Conservation (phyloP, 768 basidiomycete species). For the Auricularia sp. region DNA sequence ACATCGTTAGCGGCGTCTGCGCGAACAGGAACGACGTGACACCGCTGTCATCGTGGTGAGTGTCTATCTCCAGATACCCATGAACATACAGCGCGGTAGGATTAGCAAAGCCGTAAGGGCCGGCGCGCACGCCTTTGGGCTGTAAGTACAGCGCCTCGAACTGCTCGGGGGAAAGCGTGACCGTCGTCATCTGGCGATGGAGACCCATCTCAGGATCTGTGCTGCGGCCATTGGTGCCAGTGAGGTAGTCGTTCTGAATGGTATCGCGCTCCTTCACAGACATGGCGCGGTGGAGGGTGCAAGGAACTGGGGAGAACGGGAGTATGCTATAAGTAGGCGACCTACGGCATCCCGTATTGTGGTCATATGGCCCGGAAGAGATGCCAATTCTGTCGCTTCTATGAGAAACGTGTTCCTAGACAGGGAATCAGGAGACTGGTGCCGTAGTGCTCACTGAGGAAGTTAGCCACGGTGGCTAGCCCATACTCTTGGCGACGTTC, state of each 20-base stretch:
- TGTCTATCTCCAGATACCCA: not conserved
- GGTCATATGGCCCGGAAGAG: too few relatives aligned
- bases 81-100: conserved; percentile 7
- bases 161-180: conserved; percentile 9
- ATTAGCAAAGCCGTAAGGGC: conserved; percentile 5
- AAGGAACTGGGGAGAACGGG: not conserved
- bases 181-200: conserved; percentile 5
- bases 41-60: not conserved
- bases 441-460: too few relatives aligned
- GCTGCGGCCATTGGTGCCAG: not conserved
- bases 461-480: too few relatives aligned
- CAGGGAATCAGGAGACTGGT: too few relatives aligned
- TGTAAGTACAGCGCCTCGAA: conserved; percentile 11
- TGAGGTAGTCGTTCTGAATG: not conserved
- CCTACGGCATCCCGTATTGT: not conserved
- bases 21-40: conserved; percentile 6
- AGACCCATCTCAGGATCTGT: not conserved
- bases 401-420: too few relatives aligned
- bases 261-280: not conserved
- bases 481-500: too few relatives aligned
- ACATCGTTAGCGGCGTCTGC: conserved; percentile 7
- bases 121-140: conserved; percentile 4
- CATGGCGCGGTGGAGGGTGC: not conserved
- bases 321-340: not conserved
- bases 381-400: too few relatives aligned